A percentile compares a stretch with the other conserved stretches of the same genome.
phyloP scores from a whole-genome alignment of 73 alveolate species.

The Uronychia setigera region DNA sequence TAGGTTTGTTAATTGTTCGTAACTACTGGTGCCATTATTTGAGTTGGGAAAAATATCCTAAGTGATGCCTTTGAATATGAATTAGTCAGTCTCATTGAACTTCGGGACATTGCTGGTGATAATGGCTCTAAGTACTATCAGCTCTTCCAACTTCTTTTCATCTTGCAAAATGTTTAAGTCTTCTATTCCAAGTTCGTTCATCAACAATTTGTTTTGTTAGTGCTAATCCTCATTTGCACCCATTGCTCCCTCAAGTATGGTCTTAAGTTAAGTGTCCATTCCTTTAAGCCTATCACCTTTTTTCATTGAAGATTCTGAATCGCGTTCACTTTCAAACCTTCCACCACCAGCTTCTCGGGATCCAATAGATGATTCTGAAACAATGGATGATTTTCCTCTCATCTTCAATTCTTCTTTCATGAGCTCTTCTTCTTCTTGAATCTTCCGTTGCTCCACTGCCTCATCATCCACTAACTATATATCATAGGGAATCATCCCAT shows the following conservation, averaged over 20 bases:
- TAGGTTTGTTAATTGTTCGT: conserved; percentile 66
- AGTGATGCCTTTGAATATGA: conserved; percentile 72
- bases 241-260: conserved; percentile 19
- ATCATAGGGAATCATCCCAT: conserved; percentile 71
- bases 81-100: conserved; percentile 73
- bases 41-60: conserved; percentile 81
- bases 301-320: no score
- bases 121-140: conserved; percentile 72
- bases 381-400: background rate
- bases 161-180: conserved; percentile 19
- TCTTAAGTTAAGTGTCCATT: conserved; percentile 7
- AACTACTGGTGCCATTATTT: conserved; percentile 52
- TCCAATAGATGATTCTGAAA: no score
- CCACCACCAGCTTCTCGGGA: background rate
- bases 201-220: conserved; percentile 2
- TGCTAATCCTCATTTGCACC: conserved; percentile 15
- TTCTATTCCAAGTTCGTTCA: conserved; percentile 51
- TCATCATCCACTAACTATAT: background rate
- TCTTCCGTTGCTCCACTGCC: background rate
- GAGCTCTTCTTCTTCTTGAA: conserved; percentile 1
- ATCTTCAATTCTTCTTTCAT: background rate
- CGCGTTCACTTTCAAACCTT: conserved; percentile 3
- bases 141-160: conserved; percentile 46
- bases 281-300: no score
- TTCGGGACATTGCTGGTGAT: conserved; percentile 78